Evolutionary conservation across 768 basidiomycete species (phyloP).

Genomic region (Psilocybe azurescens): DNA sequence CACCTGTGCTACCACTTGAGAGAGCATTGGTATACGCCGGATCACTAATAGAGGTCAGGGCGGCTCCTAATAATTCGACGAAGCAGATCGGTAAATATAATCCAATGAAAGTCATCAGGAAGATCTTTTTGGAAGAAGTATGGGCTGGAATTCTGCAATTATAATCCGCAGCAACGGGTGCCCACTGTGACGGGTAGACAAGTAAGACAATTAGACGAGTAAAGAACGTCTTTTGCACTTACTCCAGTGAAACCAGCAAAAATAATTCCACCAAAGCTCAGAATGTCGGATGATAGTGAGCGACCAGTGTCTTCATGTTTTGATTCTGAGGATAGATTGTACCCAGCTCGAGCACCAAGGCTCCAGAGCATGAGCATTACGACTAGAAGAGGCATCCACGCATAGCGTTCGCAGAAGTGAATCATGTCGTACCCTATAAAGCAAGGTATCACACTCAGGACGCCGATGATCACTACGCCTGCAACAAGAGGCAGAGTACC

Average conservation of each 20-base stretch:
- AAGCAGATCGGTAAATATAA: conserved; percentile 22
- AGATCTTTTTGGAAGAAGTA: conserved; percentile 19
- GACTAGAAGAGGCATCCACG: conserved; percentile 19
- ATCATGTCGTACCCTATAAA: conserved; percentile 24
- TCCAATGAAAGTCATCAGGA: conserved; percentile 20
- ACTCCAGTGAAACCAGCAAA: conserved; percentile 22
- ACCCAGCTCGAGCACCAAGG: conserved; percentile 20
- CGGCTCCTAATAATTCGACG: conserved; percentile 19
- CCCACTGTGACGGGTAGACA: conserved; percentile 10
- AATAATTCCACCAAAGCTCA: conserved; percentile 22
- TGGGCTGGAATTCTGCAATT: conserved; percentile 20
- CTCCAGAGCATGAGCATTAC: conserved; percentile 22
- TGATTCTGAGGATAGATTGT: conserved; percentile 14
- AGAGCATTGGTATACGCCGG: conserved; percentile 45
- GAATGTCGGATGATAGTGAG: conserved; percentile 16
- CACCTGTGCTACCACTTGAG: conserved; percentile 44
- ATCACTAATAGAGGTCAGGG: conserved; percentile 45
- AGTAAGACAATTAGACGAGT: neutral
- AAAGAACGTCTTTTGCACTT: neutral
- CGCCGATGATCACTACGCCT: conserved; percentile 20
- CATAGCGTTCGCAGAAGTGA: conserved; percentile 20
- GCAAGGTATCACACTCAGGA: conserved; percentile 23
- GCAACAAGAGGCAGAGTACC: conserved; percentile 18
- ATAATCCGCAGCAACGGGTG: conserved; percentile 21
- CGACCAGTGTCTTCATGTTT: conserved; percentile 17